Evolutionary conservation across 805 yeast species (phyloP), one percentile per base, ranked within the genome.

Genomic region (Yueomyces sp.): DNA sequence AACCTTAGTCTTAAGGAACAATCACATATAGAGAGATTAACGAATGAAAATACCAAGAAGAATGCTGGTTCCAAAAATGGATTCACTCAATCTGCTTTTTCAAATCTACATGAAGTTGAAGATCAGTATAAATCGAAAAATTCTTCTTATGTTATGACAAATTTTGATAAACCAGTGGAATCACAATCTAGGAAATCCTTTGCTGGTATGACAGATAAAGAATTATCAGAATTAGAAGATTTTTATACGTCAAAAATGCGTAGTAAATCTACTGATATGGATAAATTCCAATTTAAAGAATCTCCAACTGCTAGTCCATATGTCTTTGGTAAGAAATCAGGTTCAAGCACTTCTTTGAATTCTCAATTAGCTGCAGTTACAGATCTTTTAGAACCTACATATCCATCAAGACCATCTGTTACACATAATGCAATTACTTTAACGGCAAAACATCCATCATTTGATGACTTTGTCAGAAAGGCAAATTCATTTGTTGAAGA

Each of bases 351-450:
- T 31, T 31, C 34, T 31, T 8, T 31, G 11, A 8, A 7, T 1
- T 8, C 34, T 8, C 11, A 31, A 8, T 1, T 11, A 8, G 34
- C 34, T 31, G 34, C 34, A 31, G 28, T 41, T 5, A 32, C 28
- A n/a, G 61, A 59, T 42, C 51, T 60, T 5, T 43, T 53, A 30
- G 49, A 53, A 2, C 53, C 54, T 11, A 51, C 53, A 6, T 62
- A 62, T 41, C 66, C 66, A 9, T 54, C 66, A 4, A 50, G 64
- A 39, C 66, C 66, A 3, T 47, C 50, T 5, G 53, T 60, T 2
- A 46, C 46, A 30, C 55, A 57, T 40, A 53, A 52, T 38, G 65
- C 65, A 5, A 42, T 60, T 4, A 49, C 58, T 1, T 37, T 59
- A 29, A 54, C 64, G 2, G 44, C 47, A 29, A 48, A 51, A 40